Evolutionary conservation across 2,329 filamentous ascomycete species (phyloP).

Genomic region (Whalleya microplaca): DNA sequence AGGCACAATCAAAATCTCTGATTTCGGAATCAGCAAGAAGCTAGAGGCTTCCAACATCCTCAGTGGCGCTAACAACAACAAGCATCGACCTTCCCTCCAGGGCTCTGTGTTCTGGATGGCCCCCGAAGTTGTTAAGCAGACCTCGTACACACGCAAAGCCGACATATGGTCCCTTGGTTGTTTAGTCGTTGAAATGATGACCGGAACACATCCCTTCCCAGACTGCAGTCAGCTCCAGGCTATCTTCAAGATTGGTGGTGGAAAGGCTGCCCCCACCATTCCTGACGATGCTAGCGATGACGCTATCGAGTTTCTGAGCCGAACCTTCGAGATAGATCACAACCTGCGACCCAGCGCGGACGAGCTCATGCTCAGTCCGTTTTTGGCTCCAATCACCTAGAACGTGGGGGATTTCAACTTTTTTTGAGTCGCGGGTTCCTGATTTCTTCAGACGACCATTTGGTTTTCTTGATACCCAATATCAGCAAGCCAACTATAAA

Average conservation of each 20-base stretch:
- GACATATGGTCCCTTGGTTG: constrained; percentile 99
- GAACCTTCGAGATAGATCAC: constrained; percentile 96
- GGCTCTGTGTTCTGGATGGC: constrained; percentile 99
- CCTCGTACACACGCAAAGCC: constrained; percentile 95
- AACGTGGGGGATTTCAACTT: background rate
- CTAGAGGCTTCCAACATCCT: constrained; percentile 90
- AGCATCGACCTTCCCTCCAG: constrained; percentile 79
- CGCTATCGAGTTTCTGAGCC: constrained; percentile 78
- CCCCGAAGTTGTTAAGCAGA: constrained; percentile 96
- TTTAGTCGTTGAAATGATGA: constrained; percentile 99
- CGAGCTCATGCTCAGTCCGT: constrained; percentile 82
- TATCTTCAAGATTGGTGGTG: constrained; percentile 96
- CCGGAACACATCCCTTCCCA: constrained; percentile 92
- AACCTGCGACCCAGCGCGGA: constrained; percentile 90
- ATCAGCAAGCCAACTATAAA: background rate
- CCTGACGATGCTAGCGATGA: constrained; percentile 86
- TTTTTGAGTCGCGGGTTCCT: background rate
- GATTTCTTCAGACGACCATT: background rate
- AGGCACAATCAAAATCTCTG: constrained; percentile 97
- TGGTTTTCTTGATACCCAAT: constrained; percentile 21
- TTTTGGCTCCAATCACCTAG: constrained; percentile 73
- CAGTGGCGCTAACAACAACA: constrained; percentile 67
- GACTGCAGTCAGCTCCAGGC: constrained; percentile 97
- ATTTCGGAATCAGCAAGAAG: constrained; percentile 98
- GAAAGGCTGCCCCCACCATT: constrained; percentile 83